These are phyloP conservation scores for Hordeum pubiflorum DNA, from an alignment of 202 grass and related monocot species.

Conservation along the genomic window DNA sequence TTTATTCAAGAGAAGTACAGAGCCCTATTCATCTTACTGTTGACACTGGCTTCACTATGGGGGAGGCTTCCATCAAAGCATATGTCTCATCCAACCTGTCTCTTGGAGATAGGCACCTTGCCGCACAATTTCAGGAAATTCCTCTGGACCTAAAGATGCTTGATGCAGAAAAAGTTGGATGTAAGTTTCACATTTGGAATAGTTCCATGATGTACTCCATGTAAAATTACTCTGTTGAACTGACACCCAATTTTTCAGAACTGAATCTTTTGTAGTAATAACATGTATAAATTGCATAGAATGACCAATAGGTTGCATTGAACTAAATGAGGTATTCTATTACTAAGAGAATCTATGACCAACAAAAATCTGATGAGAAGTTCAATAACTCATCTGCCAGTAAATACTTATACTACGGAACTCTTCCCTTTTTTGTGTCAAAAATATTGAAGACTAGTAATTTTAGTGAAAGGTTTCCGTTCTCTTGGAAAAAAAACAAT, in stretches of 20 bases:
- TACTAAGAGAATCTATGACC: not conserved
- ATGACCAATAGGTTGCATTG: not conserved
- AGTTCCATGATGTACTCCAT: not conserved
- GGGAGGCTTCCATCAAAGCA: constrained; percentile 84
- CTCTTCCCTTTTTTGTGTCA: not conserved
- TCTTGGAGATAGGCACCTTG: constrained; percentile 81
- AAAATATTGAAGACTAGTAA: not conserved
- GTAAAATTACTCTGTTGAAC: not conserved
- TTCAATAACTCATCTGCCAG: not conserved
- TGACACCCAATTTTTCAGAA: not conserved
- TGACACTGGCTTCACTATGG: constrained; percentile 83
- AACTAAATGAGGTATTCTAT: not conserved
- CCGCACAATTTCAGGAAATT: constrained; percentile 91
- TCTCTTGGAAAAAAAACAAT: not conserved
- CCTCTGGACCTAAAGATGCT: constrained; percentile 75
- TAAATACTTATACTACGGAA: not conserved
- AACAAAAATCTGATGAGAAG: not conserved
- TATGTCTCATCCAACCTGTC: constrained; percentile 72
- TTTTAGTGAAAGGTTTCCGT: not conserved
- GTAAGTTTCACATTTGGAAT: constrained; percentile 40
- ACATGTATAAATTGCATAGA: not conserved
- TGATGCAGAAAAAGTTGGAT: constrained; percentile 83
- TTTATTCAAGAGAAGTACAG: constrained; percentile 81
- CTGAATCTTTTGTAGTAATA: not conserved
- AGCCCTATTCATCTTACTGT: constrained; percentile 86